These are phyloP conservation scores for Ceratocystis colombiana DNA, from an alignment of 2,329 filamentous ascomycete species.

Conservation along the genomic window DNA sequence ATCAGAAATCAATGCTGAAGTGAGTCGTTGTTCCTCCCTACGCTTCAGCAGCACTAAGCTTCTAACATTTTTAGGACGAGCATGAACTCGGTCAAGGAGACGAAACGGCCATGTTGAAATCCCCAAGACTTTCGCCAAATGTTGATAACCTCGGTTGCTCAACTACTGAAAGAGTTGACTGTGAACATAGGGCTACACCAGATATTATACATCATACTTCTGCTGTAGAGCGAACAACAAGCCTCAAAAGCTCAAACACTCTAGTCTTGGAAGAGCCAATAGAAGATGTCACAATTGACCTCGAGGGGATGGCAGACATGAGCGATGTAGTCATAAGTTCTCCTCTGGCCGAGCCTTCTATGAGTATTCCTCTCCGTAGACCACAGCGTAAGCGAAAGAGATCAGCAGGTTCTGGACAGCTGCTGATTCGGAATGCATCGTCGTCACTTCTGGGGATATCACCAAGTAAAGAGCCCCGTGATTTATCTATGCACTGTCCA, in stretches of 20 bases:
- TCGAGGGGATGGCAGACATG: not conserved
- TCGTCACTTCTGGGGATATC: not conserved
- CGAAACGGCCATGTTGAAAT: not conserved
- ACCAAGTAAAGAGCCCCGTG: not conserved
- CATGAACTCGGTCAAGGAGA: not conserved
- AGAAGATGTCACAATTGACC: not conserved
- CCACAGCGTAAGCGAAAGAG: slow-evolving; percentile 19
- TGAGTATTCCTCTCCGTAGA: slow-evolving; percentile 9
- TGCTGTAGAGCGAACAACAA: not conserved
- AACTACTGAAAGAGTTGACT: not conserved
- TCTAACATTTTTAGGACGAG: not conserved
- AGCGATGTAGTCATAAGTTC: slow-evolving; percentile 21
- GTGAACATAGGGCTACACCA: not conserved
- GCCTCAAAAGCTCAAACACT: not conserved
- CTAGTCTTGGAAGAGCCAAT: not conserved
- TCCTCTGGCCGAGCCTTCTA: slow-evolving; percentile 22
- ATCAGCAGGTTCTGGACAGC: not conserved
- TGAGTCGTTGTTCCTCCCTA: not conserved
- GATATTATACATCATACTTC: not conserved
- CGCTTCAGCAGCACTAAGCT: no score
- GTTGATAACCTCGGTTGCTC: not conserved
- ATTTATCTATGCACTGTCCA: not conserved
- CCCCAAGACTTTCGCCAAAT: not conserved
- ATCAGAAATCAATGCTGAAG: not conserved
- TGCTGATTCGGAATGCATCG: not conserved